These are phyloP conservation scores for Exophiala sp. DNA, from an alignment of 2,329 filamentous ascomycete genomes.

Conservation along the genomic window DNA sequence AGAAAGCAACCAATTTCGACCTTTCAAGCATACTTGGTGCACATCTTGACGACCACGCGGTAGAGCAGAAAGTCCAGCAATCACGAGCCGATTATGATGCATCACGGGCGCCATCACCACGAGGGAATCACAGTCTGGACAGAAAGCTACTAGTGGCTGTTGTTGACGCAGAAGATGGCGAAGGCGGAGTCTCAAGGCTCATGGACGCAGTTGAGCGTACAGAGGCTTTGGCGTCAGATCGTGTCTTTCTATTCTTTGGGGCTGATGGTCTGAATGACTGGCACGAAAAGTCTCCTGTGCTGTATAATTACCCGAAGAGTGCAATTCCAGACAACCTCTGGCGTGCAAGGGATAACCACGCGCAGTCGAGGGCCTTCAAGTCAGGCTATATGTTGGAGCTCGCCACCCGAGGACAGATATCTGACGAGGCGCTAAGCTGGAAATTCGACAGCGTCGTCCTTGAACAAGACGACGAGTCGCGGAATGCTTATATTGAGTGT, in stretches of 20 bases:
- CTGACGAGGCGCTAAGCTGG: constrained; percentile 66
- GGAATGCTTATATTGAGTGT: constrained; percentile 57
- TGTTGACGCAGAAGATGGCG: constrained; percentile 40
- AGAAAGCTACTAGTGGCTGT: constrained; percentile 43
- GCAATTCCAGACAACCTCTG: constrained; percentile 33
- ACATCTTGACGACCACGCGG: constrained; percentile 57
- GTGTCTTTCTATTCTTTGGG: constrained; percentile 58
- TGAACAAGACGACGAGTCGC: constrained; percentile 55
- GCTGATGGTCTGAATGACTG: constrained; percentile 19
- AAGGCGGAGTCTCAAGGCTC: constrained; percentile 47
- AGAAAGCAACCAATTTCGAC: constrained; percentile 21
- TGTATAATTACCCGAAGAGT: constrained; percentile 35
- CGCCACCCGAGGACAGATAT: constrained; percentile 47
- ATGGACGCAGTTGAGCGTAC: constrained; percentile 58
- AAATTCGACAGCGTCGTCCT: constrained; percentile 41
- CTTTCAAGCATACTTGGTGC: constrained; percentile 52
- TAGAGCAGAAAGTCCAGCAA: constrained; percentile 50
- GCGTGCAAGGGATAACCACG: constrained; percentile 38
- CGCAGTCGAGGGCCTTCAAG: constrained; percentile 58
- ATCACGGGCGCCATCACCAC: constrained; percentile 13
- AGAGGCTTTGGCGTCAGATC: constrained; percentile 54
- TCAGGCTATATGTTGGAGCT: constrained; percentile 61
- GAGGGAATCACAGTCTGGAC: constrained; percentile 29
- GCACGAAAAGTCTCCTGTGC: constrained; percentile 28
- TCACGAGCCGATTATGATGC: constrained; percentile 34